Base-by-base conservation (phyloP, 2,329 filamentous ascomycete species). In the Talaromyces sp. region DNA sequence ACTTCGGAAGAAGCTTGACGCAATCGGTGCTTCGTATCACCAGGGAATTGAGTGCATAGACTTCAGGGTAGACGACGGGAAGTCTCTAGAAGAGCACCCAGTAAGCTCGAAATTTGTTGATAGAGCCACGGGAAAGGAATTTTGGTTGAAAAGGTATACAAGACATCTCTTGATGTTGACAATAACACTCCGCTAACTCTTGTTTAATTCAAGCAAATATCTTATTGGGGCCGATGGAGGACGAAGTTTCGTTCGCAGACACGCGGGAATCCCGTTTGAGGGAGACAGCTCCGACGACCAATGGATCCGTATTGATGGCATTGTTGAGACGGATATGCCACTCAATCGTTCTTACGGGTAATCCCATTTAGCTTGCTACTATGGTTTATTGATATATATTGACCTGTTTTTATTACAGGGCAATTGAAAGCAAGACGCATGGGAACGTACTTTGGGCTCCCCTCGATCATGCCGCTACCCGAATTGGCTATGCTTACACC, bases 191-290 rank as follows among this genome's bases (percentile, higher is more conserved):
- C 25, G 7, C 25, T 28, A 28, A 28, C 7, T 7, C 7, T 28
- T 28, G 25, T 7, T n/a, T 7, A 31, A 31, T 22, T 2, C 1
- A 9, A 37, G 53, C 41, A 43, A 41, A 55, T 53, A 67, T 58
- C 72, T 73, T 1, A 70, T 82, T 2, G 80, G 77, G 1, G 78
- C 78, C 2, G 80, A 82, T 41, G 80, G 80, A 1, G 76, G 78
- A 0, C 73, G 75, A 2, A 80, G 76, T 1, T 74, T 72, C 5
- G 72, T 81, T 2, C 75, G 80, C 17, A 69, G 72, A 41, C 64
- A 69, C 3, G 69, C 75, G 19, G 62, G 63, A 17, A 66, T 78
- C n/a, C 63, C 63, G 3, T 78, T 75, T 46, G 67, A 74, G 8
- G 76, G 75, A 2, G 70, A 65, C 5, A 63, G 69, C 2, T 77